Evolutionary conservation across 495 filamentous ascomycete species (phyloP).

Genomic region (Hyaloscypha finlandica): DNA sequence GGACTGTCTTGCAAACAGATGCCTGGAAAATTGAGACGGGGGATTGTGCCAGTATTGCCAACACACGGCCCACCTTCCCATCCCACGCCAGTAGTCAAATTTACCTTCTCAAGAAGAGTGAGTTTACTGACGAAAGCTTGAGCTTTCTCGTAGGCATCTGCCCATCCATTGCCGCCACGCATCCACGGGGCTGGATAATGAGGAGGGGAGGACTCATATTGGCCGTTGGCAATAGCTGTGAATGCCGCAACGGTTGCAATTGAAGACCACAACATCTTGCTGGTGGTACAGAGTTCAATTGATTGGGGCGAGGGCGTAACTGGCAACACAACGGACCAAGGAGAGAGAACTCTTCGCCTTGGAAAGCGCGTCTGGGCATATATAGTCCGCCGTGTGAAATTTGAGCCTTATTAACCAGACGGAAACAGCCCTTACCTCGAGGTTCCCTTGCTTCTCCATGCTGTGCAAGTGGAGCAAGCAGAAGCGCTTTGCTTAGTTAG

Average conservation of each 20-base stretch:
- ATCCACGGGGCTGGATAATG: constrained; percentile 87
- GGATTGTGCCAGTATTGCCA: constrained; percentile 55
- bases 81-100: constrained; percentile 85
- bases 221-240: constrained; percentile 21
- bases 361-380: background rate
- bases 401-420: background rate
- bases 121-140: constrained; percentile 78
- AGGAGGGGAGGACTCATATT: constrained; percentile 48
- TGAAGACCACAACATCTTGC: constrained; percentile 13
- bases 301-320: background rate
- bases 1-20: constrained; percentile 92
- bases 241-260: constrained; percentile 20
- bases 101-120: constrained; percentile 89
- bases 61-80: constrained; percentile 43
- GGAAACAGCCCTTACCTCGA: background rate
- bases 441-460: background rate
- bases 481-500: background rate
- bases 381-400: constrained; percentile 1
- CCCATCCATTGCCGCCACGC: constrained; percentile 71
- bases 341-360: background rate
- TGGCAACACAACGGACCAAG: background rate
- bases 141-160: constrained; percentile 75
- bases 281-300: background rate
- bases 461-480: background rate
- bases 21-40: constrained; percentile 75